These are phyloP conservation scores for Monosporascus sp. DNA, from an alignment of 2,329 filamentous ascomycete species.

Conservation along the genomic window DNA sequence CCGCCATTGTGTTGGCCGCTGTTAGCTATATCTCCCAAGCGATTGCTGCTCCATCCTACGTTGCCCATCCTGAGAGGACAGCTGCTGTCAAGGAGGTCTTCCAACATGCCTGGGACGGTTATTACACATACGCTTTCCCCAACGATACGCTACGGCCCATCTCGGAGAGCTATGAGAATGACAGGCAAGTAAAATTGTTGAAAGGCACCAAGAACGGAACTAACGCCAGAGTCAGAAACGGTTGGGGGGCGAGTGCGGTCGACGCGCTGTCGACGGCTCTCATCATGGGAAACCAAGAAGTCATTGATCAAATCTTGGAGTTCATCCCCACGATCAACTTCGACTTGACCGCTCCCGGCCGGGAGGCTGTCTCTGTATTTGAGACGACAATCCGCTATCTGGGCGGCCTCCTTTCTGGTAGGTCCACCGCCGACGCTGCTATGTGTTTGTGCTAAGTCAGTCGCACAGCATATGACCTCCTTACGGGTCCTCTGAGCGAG, in stretches of 20 bases:
- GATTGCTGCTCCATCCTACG: constrained; percentile 18
- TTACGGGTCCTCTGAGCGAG: constrained; percentile 58
- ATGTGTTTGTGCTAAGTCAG: constrained; percentile 6
- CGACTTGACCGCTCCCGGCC: constrained; percentile 46
- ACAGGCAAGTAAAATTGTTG: constrained; percentile 48
- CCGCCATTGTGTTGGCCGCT: constrained; percentile 12
- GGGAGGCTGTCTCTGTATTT: constrained; percentile 63
- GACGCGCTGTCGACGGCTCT: constrained; percentile 77
- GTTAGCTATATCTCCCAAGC: constrained; percentile 14
- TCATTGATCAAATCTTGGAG: constrained; percentile 66
- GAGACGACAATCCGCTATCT: constrained; percentile 89
- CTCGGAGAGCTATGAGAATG: constrained; percentile 59
- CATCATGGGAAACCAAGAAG: constrained; percentile 64
- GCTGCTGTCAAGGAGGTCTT: constrained; percentile 65
- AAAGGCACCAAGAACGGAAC: not conserved
- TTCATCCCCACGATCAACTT: constrained; percentile 70
- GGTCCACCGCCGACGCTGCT: constrained; percentile 6
- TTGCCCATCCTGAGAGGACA: constrained; percentile 39
- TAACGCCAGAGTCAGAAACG: constrained; percentile 51
- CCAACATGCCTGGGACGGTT: constrained; percentile 65
- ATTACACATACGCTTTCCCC: constrained; percentile 68
- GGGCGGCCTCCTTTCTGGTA: constrained; percentile 71
- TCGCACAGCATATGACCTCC: constrained; percentile 57
- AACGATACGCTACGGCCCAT: constrained; percentile 71
- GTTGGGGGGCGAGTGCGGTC: constrained; percentile 78